Conservation (phyloP, 352 stramenopile genomes). For the Phytophthora megakarya region DNA sequence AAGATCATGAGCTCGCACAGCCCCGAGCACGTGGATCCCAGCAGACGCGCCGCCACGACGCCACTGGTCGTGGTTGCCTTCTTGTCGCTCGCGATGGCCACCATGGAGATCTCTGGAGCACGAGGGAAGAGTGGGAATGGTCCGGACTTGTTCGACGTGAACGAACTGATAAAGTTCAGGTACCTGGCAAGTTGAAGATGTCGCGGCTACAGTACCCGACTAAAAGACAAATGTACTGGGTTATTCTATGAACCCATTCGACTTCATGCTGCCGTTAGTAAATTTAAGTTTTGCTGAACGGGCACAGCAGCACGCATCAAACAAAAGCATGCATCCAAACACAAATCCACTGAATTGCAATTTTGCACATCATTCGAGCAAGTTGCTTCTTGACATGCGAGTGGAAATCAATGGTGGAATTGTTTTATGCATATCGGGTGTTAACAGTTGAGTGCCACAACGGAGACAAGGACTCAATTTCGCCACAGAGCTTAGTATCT, state of each 20-base stretch:
- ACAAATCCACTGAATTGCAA: conserved; percentile 30
- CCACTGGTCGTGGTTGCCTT: conserved; percentile 48
- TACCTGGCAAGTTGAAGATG: conserved; percentile 3
- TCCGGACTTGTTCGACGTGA: neutral
- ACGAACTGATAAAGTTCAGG: no score
- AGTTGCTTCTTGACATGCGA: neutral
- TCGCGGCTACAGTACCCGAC: neutral
- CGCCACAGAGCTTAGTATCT: no score
- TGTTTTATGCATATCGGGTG: neutral
- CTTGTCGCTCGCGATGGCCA: conserved; percentile 51
- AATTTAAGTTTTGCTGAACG: neutral
- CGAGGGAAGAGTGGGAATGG: conserved; percentile 30
- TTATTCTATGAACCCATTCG: no score
- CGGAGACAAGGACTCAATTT: neutral
- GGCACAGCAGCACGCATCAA: neutral
- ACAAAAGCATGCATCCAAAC: conserved; percentile 4
- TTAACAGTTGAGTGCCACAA: neutral
- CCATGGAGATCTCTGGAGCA: conserved; percentile 37
- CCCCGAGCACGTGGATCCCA: conserved; percentile 92
- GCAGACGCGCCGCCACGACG: conserved; percentile 77
- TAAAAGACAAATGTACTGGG: neutral
- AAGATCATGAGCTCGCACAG: conserved; percentile 95
- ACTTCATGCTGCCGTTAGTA: no score
- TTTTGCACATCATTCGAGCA: conserved; percentile 13
- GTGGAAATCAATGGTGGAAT: neutral